These are phyloP conservation scores for Calocybe indica DNA, from an alignment of 768 basidiomycete species.

Conservation along the genomic window DNA sequence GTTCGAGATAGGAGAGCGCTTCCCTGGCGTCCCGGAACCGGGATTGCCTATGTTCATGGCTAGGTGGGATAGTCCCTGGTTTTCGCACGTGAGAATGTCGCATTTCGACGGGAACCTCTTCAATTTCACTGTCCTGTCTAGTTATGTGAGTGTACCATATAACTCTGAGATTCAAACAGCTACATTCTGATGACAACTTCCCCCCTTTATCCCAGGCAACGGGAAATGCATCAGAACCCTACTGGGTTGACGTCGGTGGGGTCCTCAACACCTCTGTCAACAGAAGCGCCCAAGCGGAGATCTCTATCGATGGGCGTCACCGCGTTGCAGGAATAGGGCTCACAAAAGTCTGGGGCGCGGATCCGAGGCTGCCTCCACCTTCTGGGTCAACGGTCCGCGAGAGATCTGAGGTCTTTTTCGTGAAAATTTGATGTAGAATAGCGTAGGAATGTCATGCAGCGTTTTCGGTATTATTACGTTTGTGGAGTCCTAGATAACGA, in stretches of 20 bases:
- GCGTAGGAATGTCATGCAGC: neutral
- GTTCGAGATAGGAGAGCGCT: neutral
- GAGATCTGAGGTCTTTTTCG: neutral
- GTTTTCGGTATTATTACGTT: no score
- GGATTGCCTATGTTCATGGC: neutral
- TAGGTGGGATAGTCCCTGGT: neutral
- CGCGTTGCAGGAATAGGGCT: neutral
- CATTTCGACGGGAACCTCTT: conserved; percentile 4
- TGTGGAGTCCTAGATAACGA: no score
- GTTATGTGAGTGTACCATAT: neutral
- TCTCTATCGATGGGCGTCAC: neutral
- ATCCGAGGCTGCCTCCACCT: neutral
- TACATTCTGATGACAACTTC: neutral
- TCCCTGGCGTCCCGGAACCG: neutral
- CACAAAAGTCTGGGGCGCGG: neutral
- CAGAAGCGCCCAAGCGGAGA: neutral
- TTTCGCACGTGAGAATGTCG: neutral
- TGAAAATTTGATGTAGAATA: neutral
- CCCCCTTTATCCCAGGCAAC: neutral
- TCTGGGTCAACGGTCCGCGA: neutral
- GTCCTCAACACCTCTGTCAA: no score
- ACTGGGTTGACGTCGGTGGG: neutral
- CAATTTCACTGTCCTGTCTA: neutral
- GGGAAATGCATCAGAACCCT: neutral
- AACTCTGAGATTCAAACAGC: no score